Percentiles rank a stretch among this genome's conserved stretches.
These are phyloP conservation scores for Somion occarium DNA, from an alignment of 1,284 basidiomycete species.

Conservation along the genomic window DNA sequence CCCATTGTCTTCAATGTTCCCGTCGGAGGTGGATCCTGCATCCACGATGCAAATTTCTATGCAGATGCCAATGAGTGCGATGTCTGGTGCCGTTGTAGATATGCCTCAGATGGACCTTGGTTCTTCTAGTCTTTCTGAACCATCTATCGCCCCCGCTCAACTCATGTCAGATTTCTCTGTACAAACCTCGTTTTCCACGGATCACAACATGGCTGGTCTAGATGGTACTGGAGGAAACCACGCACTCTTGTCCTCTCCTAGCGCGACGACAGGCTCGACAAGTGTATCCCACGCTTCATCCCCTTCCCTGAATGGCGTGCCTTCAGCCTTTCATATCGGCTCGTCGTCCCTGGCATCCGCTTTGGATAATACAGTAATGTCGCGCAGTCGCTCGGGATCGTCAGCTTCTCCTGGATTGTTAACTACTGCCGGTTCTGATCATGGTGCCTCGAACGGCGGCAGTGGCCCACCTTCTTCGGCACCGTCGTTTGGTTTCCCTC, in stretches of 20 bases:
- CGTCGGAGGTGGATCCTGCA: conserved; percentile 33
- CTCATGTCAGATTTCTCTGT: conserved; percentile 35
- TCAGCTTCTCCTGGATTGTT: conserved; percentile 31
- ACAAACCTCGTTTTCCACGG: conserved; percentile 22
- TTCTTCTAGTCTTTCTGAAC: conserved; percentile 19
- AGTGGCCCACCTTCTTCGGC: conserved; percentile 27
- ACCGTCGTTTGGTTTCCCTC: conserved; percentile 25
- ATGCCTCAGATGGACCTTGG: conserved; percentile 37
- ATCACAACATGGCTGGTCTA: conserved; percentile 21
- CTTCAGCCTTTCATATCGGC: conserved; percentile 26
- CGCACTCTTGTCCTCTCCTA: conserved; percentile 34
- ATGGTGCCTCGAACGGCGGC: conserved; percentile 26
- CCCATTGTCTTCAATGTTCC: conserved; percentile 30
- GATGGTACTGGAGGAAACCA: conserved; percentile 24
- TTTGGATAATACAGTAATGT: conserved; percentile 25
- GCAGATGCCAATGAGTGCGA: conserved; percentile 34
- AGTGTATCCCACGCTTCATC: conserved; percentile 37
- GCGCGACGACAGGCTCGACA: conserved; percentile 33
- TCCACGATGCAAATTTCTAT: conserved; percentile 30
- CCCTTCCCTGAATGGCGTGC: conserved; percentile 31
- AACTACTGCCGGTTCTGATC: conserved; percentile 24
- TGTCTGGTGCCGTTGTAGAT: conserved; percentile 27
- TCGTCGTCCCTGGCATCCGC: conserved; percentile 32
- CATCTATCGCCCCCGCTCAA: conserved; percentile 26
- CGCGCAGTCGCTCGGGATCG: conserved; percentile 33